Percentiles rank a stretch among this genome's conserved stretches.
Evolutionary conservation across 371 early-diverging fungal species (phyloP).

Genomic region (Actinomucor elegans): DNA sequence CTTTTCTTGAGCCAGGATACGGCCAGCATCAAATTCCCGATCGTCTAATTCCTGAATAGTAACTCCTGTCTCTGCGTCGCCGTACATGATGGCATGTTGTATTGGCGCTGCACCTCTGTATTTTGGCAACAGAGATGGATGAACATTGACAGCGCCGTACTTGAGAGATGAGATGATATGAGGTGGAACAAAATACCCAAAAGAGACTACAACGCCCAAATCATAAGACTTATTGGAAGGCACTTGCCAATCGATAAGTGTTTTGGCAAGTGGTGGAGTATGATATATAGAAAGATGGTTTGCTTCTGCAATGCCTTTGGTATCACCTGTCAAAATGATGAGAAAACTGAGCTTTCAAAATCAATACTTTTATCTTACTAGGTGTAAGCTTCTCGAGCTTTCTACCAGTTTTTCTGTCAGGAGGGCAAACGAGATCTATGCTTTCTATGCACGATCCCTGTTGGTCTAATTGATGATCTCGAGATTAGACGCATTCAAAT

Average conservation of each 20-base stretch:
- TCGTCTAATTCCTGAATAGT: constrained; percentile 85
- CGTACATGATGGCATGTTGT: constrained; percentile 81
- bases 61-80: constrained; percentile 79
- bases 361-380: constrained; percentile 25
- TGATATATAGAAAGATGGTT: constrained; percentile 30
- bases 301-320: constrained; percentile 40
- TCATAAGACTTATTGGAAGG: constrained; percentile 48
- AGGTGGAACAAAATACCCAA: constrained; percentile 87
- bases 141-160: constrained; percentile 81
- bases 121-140: constrained; percentile 86
- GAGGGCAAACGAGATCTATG: constrained; percentile 73
- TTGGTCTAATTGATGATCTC: background rate
- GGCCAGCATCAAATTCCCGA: constrained; percentile 82
- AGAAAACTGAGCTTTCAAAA: background rate
- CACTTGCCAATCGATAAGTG: constrained; percentile 33
- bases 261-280: constrained; percentile 26
- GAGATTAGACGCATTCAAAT: background rate
- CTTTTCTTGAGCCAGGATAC: constrained; percentile 70
- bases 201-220: constrained; percentile 91
- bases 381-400: constrained; percentile 38
- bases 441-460: constrained; percentile 36
- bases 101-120: constrained; percentile 94
- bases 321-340: constrained; percentile 31
- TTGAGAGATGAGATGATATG: constrained; percentile 66
- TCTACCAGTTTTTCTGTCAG: constrained; percentile 53